Conservation (phyloP, 2,329 filamentous ascomycete genomes). For the Alternaria angustiovoidea region DNA sequence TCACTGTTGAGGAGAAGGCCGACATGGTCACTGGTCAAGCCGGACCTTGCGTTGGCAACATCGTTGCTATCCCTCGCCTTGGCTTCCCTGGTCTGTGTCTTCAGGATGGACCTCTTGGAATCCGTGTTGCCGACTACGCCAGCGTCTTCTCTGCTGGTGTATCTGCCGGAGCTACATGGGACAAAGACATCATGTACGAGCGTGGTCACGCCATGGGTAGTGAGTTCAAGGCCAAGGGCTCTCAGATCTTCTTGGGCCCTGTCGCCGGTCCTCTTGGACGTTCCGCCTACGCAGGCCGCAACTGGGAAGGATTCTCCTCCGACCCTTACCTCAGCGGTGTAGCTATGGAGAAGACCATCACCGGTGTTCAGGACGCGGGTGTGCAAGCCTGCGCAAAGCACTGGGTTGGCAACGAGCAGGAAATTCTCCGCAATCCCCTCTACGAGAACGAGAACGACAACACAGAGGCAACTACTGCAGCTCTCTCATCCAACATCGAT, state of each 20-base stretch:
- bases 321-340: constrained; percentile 58
- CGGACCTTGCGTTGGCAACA: constrained; percentile 64
- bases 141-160: constrained; percentile 53
- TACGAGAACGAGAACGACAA: constrained; percentile 66
- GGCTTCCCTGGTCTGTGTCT: constrained; percentile 53
- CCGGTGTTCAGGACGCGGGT: constrained; percentile 52
- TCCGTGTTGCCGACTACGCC: constrained; percentile 46
- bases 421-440: constrained; percentile 53
- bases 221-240: constrained; percentile 48
- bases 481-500: constrained; percentile 68
- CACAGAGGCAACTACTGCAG: constrained; percentile 55
- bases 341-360: constrained; percentile 51
- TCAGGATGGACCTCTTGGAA: constrained; percentile 50
- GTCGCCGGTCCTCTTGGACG: constrained; percentile 56
- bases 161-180: constrained; percentile 51
- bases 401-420: constrained; percentile 69
- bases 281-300: constrained; percentile 52
- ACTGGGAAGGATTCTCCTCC: constrained; percentile 55
- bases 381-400: constrained; percentile 60
- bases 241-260: constrained; percentile 60
- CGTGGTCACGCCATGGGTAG: constrained; percentile 50
- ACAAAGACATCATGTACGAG: constrained; percentile 49
- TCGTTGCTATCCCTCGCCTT: constrained; percentile 49
- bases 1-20: constrained; percentile 45
- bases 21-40: constrained; percentile 52